Conservation (phyloP, 768 basidiomycete species). For the Auriscalpium vulgare region DNA sequence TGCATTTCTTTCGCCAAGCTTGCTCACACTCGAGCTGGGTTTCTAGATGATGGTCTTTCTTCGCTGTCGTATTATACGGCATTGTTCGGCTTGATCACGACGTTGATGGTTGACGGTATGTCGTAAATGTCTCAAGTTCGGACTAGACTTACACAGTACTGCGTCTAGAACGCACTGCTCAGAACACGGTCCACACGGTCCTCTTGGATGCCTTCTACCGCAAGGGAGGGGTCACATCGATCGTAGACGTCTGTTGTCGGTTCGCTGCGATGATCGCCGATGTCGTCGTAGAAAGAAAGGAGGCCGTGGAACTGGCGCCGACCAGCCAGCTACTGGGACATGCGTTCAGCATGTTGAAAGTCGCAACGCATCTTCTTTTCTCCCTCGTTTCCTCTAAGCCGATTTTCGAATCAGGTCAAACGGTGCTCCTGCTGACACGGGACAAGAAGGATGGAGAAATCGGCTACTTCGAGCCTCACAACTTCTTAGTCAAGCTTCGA, state of each 20-base stretch:
- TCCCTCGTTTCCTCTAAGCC: conserved; percentile 74
- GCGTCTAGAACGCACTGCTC: conserved; percentile 60
- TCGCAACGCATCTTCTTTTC: conserved; percentile 68
- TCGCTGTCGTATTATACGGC: conserved; percentile 45
- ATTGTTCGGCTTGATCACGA: conserved; percentile 42
- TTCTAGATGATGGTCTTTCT: conserved; percentile 32
- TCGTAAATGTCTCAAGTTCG: not conserved
- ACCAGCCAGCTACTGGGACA: conserved; percentile 60
- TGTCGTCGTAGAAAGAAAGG: conserved; percentile 35
- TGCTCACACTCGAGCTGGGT: not conserved
- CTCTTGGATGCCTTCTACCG: conserved; percentile 70
- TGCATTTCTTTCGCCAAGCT: not conserved
- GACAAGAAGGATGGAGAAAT: conserved; percentile 74
- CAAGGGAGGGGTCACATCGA: conserved; percentile 58
- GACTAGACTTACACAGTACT: conserved; percentile 4
- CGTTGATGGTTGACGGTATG: conserved; percentile 55
- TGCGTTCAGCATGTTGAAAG: conserved; percentile 75
- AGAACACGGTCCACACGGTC: conserved; percentile 74
- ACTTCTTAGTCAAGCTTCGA: conserved; percentile 80
- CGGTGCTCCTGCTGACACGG: conserved; percentile 55
- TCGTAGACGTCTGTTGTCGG: conserved; percentile 48
- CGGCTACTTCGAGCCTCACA: conserved; percentile 78
- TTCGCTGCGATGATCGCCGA: conserved; percentile 53
- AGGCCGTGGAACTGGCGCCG: conserved; percentile 49
- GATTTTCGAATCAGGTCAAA: conserved; percentile 82